phyloP scores from a whole-genome alignment of 495 filamentous ascomycete genomes.

The Aspergillus homomorphus region DNA sequence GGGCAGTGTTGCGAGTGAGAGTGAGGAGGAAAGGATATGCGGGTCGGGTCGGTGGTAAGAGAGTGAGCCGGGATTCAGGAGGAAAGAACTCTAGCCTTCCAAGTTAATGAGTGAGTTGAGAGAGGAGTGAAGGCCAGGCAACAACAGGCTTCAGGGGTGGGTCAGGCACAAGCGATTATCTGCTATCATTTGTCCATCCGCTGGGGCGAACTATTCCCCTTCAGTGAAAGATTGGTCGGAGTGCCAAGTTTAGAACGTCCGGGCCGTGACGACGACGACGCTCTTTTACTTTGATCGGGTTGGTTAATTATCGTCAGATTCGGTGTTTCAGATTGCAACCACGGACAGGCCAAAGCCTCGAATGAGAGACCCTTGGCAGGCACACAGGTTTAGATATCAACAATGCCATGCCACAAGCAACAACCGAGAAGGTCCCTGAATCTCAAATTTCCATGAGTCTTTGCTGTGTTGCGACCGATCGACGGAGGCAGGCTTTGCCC shows the following conservation, averaged over 20 bases:
- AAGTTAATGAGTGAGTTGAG: too few relatives aligned
- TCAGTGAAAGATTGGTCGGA: too few relatives aligned
- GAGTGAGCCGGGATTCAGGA: background rate
- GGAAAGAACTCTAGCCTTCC: background rate
- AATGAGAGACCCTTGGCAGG: too few relatives aligned
- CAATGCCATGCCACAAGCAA: too few relatives aligned
- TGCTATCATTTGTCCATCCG: background rate
- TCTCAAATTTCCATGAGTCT: too few relatives aligned
- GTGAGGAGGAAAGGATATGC: background rate
- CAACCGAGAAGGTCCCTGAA: too few relatives aligned
- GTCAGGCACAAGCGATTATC: background rate
- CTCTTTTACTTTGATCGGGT: too few relatives aligned
- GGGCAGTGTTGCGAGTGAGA: background rate
- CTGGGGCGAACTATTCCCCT: too few relatives aligned
- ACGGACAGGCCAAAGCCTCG: too few relatives aligned
- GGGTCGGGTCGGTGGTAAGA: background rate
- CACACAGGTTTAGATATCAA: too few relatives aligned
- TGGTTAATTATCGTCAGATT: too few relatives aligned
- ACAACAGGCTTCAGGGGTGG: background rate
- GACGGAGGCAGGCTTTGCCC: background rate
- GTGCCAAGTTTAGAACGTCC: background rate
- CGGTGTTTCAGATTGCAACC: too few relatives aligned
- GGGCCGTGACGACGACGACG: background rate
- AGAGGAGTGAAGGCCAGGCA: background rate
- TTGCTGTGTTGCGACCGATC: background rate